phyloP scores from a whole-genome alignment of 129 eudicot genomes.

The Deinandra increscens region DNA sequence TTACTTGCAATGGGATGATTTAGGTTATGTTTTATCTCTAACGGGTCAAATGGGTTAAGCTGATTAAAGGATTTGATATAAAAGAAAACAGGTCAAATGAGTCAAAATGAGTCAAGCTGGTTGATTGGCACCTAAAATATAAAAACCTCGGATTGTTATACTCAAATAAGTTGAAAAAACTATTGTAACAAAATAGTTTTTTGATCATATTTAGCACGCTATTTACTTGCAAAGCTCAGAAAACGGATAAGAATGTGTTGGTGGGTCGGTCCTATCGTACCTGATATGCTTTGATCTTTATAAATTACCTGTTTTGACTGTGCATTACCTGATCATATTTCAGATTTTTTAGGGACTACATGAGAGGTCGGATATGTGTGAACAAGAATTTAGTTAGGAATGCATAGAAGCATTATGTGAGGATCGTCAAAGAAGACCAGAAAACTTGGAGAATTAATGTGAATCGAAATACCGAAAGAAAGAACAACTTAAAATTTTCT shows the following conservation, averaged over 20 bases:
- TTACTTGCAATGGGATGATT: not conserved
- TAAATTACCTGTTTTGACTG: not conserved
- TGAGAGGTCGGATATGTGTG: conserved; percentile 6
- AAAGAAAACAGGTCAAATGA: not conserved
- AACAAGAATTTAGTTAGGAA: not conserved
- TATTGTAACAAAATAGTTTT: not conserved
- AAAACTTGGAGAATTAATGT: not conserved
- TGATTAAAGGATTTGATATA: not conserved
- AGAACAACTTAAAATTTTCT: not conserved
- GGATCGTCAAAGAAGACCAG: not conserved
- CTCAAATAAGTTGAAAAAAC: not conserved
- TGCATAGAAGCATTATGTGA: not conserved
- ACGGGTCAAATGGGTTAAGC: not conserved
- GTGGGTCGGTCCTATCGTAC: not conserved
- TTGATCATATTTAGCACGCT: not conserved
- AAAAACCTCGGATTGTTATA: too few species aligned
- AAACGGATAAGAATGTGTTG: not conserved
- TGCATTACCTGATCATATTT: not conserved
- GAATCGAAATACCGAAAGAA: not conserved
- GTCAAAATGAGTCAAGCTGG: not conserved
- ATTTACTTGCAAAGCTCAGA: not conserved
- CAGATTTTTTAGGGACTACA: not conserved
- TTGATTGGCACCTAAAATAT: not conserved
- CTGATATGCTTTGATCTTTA: not conserved
- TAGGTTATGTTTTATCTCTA: not conserved